These are phyloP conservation scores for Biancaea sappan DNA, from an alignment of 306 rosid species.

Conservation along the genomic window DNA sequence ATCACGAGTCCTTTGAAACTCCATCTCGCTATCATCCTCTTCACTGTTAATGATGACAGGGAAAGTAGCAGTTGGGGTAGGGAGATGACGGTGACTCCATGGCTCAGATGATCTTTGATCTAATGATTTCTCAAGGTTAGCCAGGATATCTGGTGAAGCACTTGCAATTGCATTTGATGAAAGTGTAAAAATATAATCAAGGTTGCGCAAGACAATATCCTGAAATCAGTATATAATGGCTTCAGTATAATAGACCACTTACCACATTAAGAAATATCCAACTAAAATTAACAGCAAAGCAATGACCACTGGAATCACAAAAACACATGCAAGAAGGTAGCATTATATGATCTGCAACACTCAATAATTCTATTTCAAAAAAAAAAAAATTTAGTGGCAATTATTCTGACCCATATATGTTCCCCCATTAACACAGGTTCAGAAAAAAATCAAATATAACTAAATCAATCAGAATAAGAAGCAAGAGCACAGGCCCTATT, in stretches of 20 bases:
- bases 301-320: slow-evolving; percentile 7
- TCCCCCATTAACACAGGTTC: slow-evolving; percentile 1
- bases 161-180: slow-evolving; percentile 71
- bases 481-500: not conserved
- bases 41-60: slow-evolving; percentile 82
- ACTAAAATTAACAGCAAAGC: slow-evolving; percentile 2
- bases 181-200: slow-evolving; percentile 73
- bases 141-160: slow-evolving; percentile 72
- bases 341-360: not conserved
- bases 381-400: not conserved
- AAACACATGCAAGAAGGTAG: slow-evolving; percentile 18
- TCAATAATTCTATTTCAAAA: not conserved
- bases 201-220: slow-evolving; percentile 89
- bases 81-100: slow-evolving; percentile 86
- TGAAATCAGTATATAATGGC: slow-evolving; percentile 41
- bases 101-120: slow-evolving; percentile 87
- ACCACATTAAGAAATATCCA: slow-evolving; percentile 3
- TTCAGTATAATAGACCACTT: slow-evolving; percentile 21
- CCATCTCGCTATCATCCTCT: slow-evolving; percentile 79
- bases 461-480: slow-evolving; percentile 13
- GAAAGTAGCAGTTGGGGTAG: slow-evolving; percentile 88
- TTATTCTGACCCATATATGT: not conserved
- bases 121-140: slow-evolving; percentile 70
- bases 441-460: not conserved
- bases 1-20: slow-evolving; percentile 57